These are phyloP conservation scores for Cladophialophora yegresii DNA, from an alignment of 2,329 filamentous ascomycete genomes.

Conservation along the genomic window DNA sequence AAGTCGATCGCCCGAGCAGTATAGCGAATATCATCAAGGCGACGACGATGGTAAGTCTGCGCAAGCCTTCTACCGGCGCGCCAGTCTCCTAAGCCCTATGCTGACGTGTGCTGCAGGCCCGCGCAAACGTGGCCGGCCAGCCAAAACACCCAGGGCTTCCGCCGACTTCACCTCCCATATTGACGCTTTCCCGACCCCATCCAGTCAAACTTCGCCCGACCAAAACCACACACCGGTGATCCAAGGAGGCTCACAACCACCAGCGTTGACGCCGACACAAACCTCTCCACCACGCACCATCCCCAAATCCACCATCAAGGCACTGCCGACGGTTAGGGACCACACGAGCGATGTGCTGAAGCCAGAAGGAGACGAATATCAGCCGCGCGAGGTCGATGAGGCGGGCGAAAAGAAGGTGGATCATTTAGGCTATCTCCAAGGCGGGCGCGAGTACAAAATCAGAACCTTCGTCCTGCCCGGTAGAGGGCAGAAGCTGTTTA, in stretches of 20 bases:
- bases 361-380: constrained; percentile 86
- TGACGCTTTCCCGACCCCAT: constrained; percentile 39
- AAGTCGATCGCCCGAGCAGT: constrained; percentile 72
- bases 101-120: constrained; percentile 38
- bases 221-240: constrained; percentile 46
- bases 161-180: constrained; percentile 39
- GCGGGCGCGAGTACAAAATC: constrained; percentile 85
- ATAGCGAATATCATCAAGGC: constrained; percentile 56
- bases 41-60: constrained; percentile 63
- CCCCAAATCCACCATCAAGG: constrained; percentile 70
- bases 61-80: neutral
- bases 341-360: constrained; percentile 96
- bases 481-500: constrained; percentile 90
- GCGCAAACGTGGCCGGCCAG: constrained; percentile 54
- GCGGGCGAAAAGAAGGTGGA: constrained; percentile 93
- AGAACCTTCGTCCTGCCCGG: constrained; percentile 91
- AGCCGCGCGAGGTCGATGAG: constrained; percentile 89
- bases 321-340: constrained; percentile 90
- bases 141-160: constrained; percentile 49
- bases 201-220: constrained; percentile 38
- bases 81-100: neutral
- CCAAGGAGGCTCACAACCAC: constrained; percentile 21
- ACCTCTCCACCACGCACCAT: constrained; percentile 56
- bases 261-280: constrained; percentile 56
- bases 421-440: constrained; percentile 75